A percentile compares a stretch with the other conserved stretches of the same genome.
Evolutionary conservation across 208 protist genomes (phyloP).

Genomic region (Entamoeba moshkovskii): DNA sequence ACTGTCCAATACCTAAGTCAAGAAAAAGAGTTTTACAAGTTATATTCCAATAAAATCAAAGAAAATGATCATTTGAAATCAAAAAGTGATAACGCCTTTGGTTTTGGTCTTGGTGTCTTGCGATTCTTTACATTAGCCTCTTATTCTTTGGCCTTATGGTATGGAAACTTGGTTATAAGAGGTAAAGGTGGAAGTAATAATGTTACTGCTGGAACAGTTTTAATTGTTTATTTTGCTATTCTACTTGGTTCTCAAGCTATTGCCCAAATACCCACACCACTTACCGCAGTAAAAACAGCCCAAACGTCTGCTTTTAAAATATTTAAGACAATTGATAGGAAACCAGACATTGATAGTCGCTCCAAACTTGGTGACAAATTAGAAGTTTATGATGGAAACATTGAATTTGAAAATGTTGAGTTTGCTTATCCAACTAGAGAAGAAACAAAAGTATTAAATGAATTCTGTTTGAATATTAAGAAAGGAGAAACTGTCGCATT

Average conservation of each 20-base stretch:
- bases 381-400: neutral
- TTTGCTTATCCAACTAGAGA: neutral
- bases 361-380: neutral
- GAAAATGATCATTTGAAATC: neutral
- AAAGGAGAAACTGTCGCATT: constrained; percentile 63
- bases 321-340: neutral
- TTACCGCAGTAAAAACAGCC: neutral
- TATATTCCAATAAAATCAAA: neutral
- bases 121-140: neutral
- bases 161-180: neutral
- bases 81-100: neutral
- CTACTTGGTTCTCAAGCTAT: neutral
- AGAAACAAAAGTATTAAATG: neutral
- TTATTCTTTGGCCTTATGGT: neutral
- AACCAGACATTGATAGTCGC: neutral
- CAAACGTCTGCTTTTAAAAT: neutral
- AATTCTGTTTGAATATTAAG: neutral
- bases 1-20: neutral
- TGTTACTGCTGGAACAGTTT: neutral
- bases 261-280: neutral
- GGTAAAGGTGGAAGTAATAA: neutral
- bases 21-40: neutral
- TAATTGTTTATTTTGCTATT: neutral
- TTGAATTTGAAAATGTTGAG: neutral
- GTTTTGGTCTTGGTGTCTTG: neutral